These are phyloP conservation scores for Phyllosticta ampelicida DNA, from an alignment of 2,329 filamentous ascomycete species.

Conservation along the genomic window DNA sequence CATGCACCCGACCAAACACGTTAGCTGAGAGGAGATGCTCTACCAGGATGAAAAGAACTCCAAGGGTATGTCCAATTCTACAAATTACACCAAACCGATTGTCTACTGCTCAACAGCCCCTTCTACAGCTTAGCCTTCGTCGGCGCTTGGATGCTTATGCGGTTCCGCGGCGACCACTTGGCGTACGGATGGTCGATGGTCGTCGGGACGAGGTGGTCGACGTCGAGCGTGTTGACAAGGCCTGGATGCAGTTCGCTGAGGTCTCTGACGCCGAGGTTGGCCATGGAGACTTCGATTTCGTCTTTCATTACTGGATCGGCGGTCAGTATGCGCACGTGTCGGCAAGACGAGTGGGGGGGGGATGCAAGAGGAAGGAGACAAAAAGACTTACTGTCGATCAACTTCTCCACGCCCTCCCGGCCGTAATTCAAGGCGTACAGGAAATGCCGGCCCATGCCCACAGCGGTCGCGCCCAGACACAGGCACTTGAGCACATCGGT, in stretches of 20 bases:
- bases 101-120: background rate
- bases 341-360: no score
- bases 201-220: constrained; percentile 16
- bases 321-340: no score
- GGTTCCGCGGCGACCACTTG: constrained; percentile 6
- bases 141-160: background rate
- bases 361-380: background rate
- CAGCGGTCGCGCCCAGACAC: constrained; percentile 29
- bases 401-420: constrained; percentile 24
- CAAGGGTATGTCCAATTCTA: background rate
- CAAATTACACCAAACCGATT: background rate
- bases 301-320: constrained; percentile 33
- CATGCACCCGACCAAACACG: no score
- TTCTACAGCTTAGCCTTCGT: constrained; percentile 3
- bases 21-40: no score
- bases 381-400: constrained; percentile 27
- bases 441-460: constrained; percentile 28
- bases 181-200: constrained; percentile 10
- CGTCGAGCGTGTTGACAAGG: constrained; percentile 41
- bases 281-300: constrained; percentile 56
- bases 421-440: constrained; percentile 30
- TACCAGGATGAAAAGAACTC: background rate
- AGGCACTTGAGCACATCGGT: constrained; percentile 30
- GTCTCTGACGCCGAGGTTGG: constrained; percentile 52
- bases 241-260: constrained; percentile 51